These are phyloP conservation scores for Arthroderma sp. DNA, from an alignment of 2,329 filamentous ascomycete genomes.

Conservation along the genomic window DNA sequence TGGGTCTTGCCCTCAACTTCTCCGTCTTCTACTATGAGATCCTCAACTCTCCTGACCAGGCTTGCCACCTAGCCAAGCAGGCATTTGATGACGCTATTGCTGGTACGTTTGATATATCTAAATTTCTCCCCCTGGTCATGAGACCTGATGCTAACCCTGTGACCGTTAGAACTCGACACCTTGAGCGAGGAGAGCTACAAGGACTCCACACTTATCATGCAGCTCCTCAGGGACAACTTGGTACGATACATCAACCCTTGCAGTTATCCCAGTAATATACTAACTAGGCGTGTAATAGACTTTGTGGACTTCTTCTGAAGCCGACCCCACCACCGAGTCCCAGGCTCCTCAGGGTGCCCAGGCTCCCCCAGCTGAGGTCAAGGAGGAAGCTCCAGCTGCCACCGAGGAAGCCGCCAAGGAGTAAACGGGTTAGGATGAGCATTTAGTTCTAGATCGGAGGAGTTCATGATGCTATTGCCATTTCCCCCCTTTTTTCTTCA, in stretches of 20 bases:
- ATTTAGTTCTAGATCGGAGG: constrained; percentile 7
- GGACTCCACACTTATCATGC: constrained; percentile 98
- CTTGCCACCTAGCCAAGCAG: constrained; percentile 94
- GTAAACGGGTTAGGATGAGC: constrained; percentile 5
- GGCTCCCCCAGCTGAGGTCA: constrained; percentile 22
- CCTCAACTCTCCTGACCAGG: constrained; percentile 93
- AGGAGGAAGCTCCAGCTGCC: constrained; percentile 30
- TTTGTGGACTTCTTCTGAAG: constrained; percentile 98
- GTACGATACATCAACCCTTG: constrained; percentile 39
- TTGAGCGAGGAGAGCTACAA: constrained; percentile 98
- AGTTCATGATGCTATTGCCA: constrained; percentile 6
- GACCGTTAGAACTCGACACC: constrained; percentile 72
- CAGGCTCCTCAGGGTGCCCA: constrained; percentile 18
- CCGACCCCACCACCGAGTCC: constrained; percentile 58
- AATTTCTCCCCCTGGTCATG: not conserved
- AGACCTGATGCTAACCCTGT: constrained; percentile 1
- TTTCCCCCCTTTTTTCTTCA: not conserved
- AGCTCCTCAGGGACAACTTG: constrained; percentile 92
- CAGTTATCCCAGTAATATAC: constrained; percentile 11
- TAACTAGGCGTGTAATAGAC: constrained; percentile 48
- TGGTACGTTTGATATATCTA: constrained; percentile 34
- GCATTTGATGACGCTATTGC: constrained; percentile 95
- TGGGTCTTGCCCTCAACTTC: constrained; percentile 88
- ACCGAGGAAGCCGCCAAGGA: constrained; percentile 28
- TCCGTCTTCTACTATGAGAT: constrained; percentile 99